Base-by-base conservation (phyloP, 768 basidiomycete species). In the Panaeolus cyanescens region DNA sequence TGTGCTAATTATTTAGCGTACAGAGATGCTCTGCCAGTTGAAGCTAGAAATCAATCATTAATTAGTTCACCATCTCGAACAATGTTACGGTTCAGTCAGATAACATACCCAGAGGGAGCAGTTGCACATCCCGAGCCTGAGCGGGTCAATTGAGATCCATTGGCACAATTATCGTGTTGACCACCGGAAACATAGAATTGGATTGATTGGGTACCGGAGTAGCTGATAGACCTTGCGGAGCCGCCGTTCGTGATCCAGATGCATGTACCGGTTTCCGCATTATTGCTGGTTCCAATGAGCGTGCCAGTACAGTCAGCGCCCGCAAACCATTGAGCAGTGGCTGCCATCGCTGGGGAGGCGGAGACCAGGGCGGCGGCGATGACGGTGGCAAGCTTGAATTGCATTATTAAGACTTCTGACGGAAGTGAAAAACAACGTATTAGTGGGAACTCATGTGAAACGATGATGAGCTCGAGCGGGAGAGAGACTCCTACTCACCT, bases 71-170 rank as follows among this genome's bases (percentile, higher is more conserved):
- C 37, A 60, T 60, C 45, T 60, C 56, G 58, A 33, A 54, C 56
- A 34, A 58, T 55, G n/a, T n/a, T n/a, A n/a, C n/a, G n/a, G 32
- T 57, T 22, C 39, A 34, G 34, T 54, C 64, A 54, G 45, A 58
- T 22, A 54, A 22, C 63, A 60, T 62, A 67, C 65, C 63, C 63
- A 25, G 34, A 37, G 59, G 65, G 65, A 17, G 65, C 63, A 40
- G 59, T 64, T 39, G 61, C 57, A 60, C 65, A 67, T 62, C 65
- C 65, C 55, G 65, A 67, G 28, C 65, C 63, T n/a, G 30, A 34
- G 34, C 22, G 55, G 2, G 42, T 57, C 58, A 64, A 58, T 7
- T 53, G n/a, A 50, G 61, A 22, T 19, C 65, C 67, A 63, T 66
- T 61, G 59, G 57, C 60, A 59, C 67, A 68, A 32, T 34, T 13